Evolutionary conservation across 495 filamentous ascomycete species (phyloP).

Genomic region (Aspergillus biplanus): DNA sequence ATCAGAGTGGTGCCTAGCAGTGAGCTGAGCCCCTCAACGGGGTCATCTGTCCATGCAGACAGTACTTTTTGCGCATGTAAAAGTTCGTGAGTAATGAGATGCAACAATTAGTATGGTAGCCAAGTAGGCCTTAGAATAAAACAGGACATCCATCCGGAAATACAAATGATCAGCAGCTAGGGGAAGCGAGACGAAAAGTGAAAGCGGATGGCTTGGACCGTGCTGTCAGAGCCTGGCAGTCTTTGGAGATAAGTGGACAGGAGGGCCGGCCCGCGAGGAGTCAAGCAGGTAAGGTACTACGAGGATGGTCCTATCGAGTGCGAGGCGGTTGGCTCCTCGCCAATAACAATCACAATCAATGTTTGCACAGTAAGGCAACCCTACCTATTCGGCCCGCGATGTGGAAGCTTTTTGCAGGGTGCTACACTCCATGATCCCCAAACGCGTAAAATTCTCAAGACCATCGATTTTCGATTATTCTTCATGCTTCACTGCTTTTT

Average conservation of each 20-base stretch:
- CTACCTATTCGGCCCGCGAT: slow-evolving; percentile 4
- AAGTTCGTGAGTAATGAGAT: not conserved
- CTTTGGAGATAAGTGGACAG: not conserved
- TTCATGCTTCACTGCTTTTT: too few relatives aligned
- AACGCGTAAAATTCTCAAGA: not conserved
- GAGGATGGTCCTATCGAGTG: not conserved
- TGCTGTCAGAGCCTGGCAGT: slow-evolving; percentile 3
- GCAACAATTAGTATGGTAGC: too few relatives aligned
- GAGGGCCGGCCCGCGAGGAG: slow-evolving; percentile 19
- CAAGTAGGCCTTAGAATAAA: not conserved
- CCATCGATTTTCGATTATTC: slow-evolving; percentile 6
- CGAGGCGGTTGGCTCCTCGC: slow-evolving; percentile 13
- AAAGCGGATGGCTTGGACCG: slow-evolving; percentile 9
- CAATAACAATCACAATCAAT: slow-evolving; percentile 14
- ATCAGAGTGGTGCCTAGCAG: slow-evolving; percentile 4
- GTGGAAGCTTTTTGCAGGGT: not conserved
- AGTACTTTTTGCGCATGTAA: slow-evolving; percentile 8
- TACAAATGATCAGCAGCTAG: slow-evolving; percentile 12
- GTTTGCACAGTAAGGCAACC: slow-evolving; percentile 10
- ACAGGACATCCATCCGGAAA: not conserved
- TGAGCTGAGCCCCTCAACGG: slow-evolving; percentile 11
- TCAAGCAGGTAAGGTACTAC: slow-evolving; percentile 11
- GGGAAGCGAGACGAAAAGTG: slow-evolving; percentile 3
- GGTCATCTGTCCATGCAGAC: slow-evolving; percentile 17
- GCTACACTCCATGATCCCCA: not conserved